phyloP scores from a whole-genome alignment of 2,329 filamentous ascomycete species.

The Byssochlamys sp. region DNA sequence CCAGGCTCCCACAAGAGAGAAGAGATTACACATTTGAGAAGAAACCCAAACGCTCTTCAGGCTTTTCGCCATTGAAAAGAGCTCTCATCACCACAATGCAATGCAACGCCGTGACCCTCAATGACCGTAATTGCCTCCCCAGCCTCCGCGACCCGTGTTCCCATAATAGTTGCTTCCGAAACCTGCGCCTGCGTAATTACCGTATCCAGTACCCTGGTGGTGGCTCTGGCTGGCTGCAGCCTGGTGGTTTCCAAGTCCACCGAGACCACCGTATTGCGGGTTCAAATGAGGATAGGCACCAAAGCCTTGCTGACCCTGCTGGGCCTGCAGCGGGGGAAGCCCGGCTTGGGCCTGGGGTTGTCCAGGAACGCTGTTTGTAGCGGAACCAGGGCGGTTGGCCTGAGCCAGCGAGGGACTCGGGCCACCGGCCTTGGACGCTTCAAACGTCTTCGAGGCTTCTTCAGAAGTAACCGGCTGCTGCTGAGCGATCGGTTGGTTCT shows the following conservation, averaged over 20 bases:
- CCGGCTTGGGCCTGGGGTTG: slow-evolving; percentile 42
- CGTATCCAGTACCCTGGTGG: slow-evolving; percentile 32
- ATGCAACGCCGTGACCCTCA: slow-evolving; percentile 23
- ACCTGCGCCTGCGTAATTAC: slow-evolving; percentile 33
- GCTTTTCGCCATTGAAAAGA: slow-evolving; percentile 1
- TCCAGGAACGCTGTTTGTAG: slow-evolving; percentile 48
- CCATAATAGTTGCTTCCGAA: slow-evolving; percentile 36
- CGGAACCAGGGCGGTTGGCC: slow-evolving; percentile 54
- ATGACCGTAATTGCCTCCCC: slow-evolving; percentile 40
- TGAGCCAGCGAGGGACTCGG: slow-evolving; percentile 55
- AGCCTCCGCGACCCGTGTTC: slow-evolving; percentile 35
- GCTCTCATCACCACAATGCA: slow-evolving; percentile 4
- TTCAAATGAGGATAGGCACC: slow-evolving; percentile 48
- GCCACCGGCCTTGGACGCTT: slow-evolving; percentile 47
- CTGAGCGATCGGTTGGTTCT: slow-evolving; percentile 44
- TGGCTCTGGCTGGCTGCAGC: slow-evolving; percentile 30
- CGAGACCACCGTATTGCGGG: slow-evolving; percentile 43
- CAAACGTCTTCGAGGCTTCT: slow-evolving; percentile 49
- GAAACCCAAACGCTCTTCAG: slow-evolving; percentile 2
- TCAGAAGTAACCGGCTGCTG: slow-evolving; percentile 41
- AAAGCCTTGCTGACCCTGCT: slow-evolving; percentile 46
- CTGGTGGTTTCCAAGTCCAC: slow-evolving; percentile 34
- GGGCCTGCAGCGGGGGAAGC: slow-evolving; percentile 46
- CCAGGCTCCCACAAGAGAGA: slow-evolving; percentile 30
- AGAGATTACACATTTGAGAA: slow-evolving; percentile 29